These are phyloP conservation scores for Isatis tinctoria DNA, from an alignment of 345 rosid genomes.

Conservation along the genomic window DNA sequence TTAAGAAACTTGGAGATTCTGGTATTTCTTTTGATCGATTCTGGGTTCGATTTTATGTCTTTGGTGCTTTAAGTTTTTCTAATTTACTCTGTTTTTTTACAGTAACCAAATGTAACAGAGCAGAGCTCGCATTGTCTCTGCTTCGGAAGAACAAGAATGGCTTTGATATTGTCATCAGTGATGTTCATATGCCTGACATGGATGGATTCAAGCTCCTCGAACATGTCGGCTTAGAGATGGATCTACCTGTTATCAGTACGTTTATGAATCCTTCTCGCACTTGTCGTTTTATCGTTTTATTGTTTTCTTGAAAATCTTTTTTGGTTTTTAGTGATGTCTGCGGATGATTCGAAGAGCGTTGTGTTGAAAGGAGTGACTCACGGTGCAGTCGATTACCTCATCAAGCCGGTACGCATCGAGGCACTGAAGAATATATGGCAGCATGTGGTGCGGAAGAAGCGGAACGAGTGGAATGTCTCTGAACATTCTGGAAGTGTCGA, in stretches of 20 bases:
- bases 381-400: slow-evolving; percentile 77
- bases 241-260: slow-evolving; percentile 88
- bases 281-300: not conserved
- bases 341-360: slow-evolving; percentile 63
- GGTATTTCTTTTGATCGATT: not conserved
- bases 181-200: slow-evolving; percentile 92
- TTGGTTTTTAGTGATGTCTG: slow-evolving; percentile 73
- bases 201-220: slow-evolving; percentile 79
- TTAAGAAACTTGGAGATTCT: not conserved
- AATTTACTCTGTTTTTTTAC: slow-evolving; percentile 30
- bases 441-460: slow-evolving; percentile 62
- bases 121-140: slow-evolving; percentile 56
- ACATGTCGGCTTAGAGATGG: slow-evolving; percentile 67
- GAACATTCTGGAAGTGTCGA: slow-evolving; percentile 61
- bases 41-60: not conserved
- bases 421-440: slow-evolving; percentile 87
- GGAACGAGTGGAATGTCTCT: slow-evolving; percentile 46
- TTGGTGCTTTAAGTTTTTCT: not conserved
- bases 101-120: slow-evolving; percentile 73
- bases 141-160: slow-evolving; percentile 47
- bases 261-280: not conserved
- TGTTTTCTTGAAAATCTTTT: slow-evolving; percentile 8
- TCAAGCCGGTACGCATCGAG: slow-evolving; percentile 69
- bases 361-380: slow-evolving; percentile 77
- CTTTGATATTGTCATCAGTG: slow-evolving; percentile 76